phyloP scores from a whole-genome alignment of 352 stramenopile genomes.

The Globisporangium okanoganense region DNA sequence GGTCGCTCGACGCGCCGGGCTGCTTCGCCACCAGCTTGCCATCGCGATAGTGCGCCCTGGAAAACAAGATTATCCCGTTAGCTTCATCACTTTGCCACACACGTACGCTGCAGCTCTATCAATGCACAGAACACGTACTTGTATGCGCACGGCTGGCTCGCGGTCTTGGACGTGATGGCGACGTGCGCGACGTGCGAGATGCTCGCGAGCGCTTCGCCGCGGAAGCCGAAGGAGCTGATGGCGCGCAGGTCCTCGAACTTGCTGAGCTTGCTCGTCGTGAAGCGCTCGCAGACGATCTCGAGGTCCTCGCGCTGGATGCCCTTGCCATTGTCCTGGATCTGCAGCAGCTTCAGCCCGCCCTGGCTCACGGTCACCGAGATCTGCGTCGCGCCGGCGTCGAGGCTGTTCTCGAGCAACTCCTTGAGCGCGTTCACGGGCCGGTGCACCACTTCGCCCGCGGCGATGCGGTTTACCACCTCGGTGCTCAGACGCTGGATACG shows the following conservation, averaged over 20 bases:
- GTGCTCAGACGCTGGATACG: conserved; percentile 87
- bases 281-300: conserved; percentile 94
- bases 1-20: conserved; percentile 58
- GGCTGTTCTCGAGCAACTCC: conserved; percentile 98
- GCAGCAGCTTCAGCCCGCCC: conserved; percentile 91
- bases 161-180: conserved; percentile 86
- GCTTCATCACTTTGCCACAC: background rate
- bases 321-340: conserved; percentile 95
- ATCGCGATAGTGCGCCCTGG: conserved; percentile 90
- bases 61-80: conserved; percentile 16
- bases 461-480: conserved; percentile 95
- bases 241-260: conserved; percentile 93
- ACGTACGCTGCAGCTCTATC: background rate
- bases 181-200: conserved; percentile 95
- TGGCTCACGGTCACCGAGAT: conserved; percentile 76
- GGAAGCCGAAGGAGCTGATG: conserved; percentile 98
- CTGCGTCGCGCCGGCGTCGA: conserved; percentile 93
- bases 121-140: conserved; percentile 31
- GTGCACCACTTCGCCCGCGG: conserved; percentile 95
- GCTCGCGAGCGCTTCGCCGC: conserved; percentile 97
- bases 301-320: conserved; percentile 93
- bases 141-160: conserved; percentile 73
- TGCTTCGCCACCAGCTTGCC: conserved; percentile 80
- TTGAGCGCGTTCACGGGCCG: conserved; percentile 93
- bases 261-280: conserved; percentile 97